phyloP scores from a whole-genome alignment of 2,329 filamentous ascomycete genomes.

The Cytospora schulzeri region DNA sequence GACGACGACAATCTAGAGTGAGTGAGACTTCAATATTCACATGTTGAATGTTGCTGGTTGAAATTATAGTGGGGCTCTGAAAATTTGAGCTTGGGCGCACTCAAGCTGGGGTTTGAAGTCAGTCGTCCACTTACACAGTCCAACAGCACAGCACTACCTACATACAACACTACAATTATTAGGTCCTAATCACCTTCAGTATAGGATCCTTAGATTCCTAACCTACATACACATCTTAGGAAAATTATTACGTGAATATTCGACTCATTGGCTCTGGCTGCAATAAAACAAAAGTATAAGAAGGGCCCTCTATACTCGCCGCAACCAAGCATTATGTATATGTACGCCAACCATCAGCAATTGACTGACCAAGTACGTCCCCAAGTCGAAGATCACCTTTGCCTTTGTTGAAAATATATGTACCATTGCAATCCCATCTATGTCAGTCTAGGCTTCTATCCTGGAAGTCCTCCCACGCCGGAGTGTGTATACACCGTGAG shows the following conservation, averaged over 20 bases:
- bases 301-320: no score
- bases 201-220: no score
- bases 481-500: slow-evolving; percentile 11
- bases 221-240: no score
- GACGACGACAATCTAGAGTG: background rate
- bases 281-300: no score
- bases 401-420: background rate
- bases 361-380: background rate
- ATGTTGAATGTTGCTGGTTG: no score
- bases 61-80: slow-evolving; percentile 17
- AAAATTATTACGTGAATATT: no score
- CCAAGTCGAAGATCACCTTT: background rate
- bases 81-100: slow-evolving; percentile 13
- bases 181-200: background rate
- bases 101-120: background rate
- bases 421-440: slow-evolving; percentile 21
- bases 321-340: background rate
- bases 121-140: background rate
- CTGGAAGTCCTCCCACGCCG: slow-evolving; percentile 2
- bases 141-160: background rate
- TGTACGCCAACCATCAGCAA: background rate
- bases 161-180: background rate
- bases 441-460: slow-evolving; percentile 23
- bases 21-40: slow-evolving; percentile 1
- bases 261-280: no score